These are phyloP conservation scores for Podospora sp. DNA, from an alignment of 495 filamentous ascomycete genomes.

Conservation along the genomic window DNA sequence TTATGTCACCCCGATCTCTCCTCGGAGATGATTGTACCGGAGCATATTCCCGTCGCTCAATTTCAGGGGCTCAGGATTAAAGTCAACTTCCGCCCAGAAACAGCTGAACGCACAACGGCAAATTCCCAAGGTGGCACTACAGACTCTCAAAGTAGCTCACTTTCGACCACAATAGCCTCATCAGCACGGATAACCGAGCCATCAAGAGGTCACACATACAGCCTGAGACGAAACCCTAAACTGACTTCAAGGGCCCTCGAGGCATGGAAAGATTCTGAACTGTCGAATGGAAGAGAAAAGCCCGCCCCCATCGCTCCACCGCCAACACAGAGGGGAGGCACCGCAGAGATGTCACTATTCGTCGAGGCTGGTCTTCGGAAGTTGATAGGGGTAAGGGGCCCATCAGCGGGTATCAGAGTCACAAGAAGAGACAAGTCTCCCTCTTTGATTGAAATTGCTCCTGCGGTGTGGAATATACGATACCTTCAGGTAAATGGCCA, in stretches of 20 bases:
- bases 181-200: neutral
- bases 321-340: neutral
- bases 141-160: neutral
- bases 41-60: slow-evolving; percentile 32
- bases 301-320: neutral
- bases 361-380: slow-evolving; percentile 40
- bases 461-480: slow-evolving; percentile 47
- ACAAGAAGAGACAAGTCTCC: slow-evolving; percentile 23
- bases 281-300: neutral
- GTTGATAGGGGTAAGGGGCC: slow-evolving; percentile 37
- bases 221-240: slow-evolving; percentile 18
- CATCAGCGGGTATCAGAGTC: slow-evolving; percentile 28
- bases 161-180: no score
- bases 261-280: neutral
- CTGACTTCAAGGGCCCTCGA: slow-evolving; percentile 12
- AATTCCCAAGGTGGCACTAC: no score
- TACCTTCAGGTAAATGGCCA: slow-evolving; percentile 41
- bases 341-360: slow-evolving; percentile 32
- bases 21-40: slow-evolving; percentile 26
- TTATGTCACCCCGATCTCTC: slow-evolving; percentile 35
- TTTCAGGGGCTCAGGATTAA: slow-evolving; percentile 38
- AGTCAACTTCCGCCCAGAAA: slow-evolving; percentile 17
- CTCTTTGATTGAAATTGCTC: slow-evolving; percentile 47
- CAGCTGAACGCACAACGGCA: neutral
- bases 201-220: neutral